phyloP scores from a whole-genome alignment of 1,284 basidiomycete genomes.

The Moniliophthora roreri region DNA sequence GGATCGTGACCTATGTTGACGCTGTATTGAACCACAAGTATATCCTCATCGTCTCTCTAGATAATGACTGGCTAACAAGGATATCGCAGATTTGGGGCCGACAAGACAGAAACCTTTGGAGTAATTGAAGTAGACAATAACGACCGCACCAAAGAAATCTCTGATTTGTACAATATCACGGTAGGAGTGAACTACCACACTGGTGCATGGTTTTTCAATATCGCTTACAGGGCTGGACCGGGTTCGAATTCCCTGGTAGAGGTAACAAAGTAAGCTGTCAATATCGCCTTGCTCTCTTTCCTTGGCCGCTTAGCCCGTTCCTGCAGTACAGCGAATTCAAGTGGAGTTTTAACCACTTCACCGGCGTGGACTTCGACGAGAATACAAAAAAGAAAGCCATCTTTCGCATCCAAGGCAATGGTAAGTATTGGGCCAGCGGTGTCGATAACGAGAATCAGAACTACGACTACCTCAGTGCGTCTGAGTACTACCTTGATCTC shows the following conservation, averaged over 20 bases:
- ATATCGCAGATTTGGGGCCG: slow-evolving; percentile 39
- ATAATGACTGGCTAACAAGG: neutral
- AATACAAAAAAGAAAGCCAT: slow-evolving; percentile 44
- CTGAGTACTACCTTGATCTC: neutral
- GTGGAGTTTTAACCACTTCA: slow-evolving; percentile 47
- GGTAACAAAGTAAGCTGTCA: slow-evolving; percentile 24
- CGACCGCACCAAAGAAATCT: slow-evolving; percentile 27
- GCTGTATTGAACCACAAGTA: slow-evolving; percentile 28
- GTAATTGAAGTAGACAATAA: slow-evolving; percentile 47
- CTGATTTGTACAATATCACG: slow-evolving; percentile 16
- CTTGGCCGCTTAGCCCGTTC: no score
- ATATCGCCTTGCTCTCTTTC: neutral
- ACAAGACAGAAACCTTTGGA: slow-evolving; percentile 47
- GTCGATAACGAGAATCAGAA: slow-evolving; percentile 41
- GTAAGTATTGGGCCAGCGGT: slow-evolving; percentile 46
- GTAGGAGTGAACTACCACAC: neutral
- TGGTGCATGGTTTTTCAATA: neutral
- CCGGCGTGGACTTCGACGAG: slow-evolving; percentile 46
- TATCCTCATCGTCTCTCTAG: neutral
- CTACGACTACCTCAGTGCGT: slow-evolving; percentile 35
- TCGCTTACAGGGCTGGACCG: slow-evolving; percentile 27
- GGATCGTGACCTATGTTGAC: slow-evolving; percentile 31
- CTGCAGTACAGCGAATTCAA: slow-evolving; percentile 41
- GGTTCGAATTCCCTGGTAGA: slow-evolving; percentile 53
- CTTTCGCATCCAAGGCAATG: slow-evolving; percentile 49